Percentiles rank a stretch among this genome's conserved stretches.
phyloP scores from a whole-genome alignment of 2,329 filamentous ascomycete genomes.

The Samsoniella hepiali region DNA sequence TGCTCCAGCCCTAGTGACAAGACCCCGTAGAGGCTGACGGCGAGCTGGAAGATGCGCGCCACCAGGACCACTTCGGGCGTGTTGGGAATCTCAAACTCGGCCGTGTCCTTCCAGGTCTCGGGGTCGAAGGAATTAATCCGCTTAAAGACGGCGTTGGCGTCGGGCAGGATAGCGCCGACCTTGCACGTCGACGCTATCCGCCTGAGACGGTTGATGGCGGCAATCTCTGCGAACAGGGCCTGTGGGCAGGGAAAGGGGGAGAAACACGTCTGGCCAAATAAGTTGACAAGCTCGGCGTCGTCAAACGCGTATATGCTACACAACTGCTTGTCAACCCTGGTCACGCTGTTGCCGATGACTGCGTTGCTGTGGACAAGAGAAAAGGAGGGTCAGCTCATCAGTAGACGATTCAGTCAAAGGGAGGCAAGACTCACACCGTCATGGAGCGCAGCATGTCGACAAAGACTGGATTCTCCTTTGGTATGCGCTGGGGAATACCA shows the following conservation, averaged over 20 bases:
- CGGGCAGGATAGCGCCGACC: background rate
- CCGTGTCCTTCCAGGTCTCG: background rate
- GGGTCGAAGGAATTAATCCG: slow-evolving; percentile 6
- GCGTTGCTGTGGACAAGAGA: background rate
- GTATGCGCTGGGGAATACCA: slow-evolving; percentile 7
- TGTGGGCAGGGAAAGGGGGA: slow-evolving; percentile 5
- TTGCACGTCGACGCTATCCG: background rate
- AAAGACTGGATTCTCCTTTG: slow-evolving; percentile 10
- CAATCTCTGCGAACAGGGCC: slow-evolving; percentile 8
- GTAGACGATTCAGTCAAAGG: background rate
- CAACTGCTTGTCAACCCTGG: slow-evolving; percentile 2
- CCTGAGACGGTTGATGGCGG: slow-evolving; percentile 13
- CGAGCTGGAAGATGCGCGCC: slow-evolving; percentile 12
- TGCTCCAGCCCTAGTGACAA: slow-evolving; percentile 1
- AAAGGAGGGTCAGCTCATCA: background rate
- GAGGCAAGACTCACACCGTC: background rate
- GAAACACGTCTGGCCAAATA: background rate
- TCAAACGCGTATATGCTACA: slow-evolving; percentile 8
- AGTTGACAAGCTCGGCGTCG: background rate
- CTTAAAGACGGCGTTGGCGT: background rate
- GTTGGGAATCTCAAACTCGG: background rate
- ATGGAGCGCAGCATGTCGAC: slow-evolving; percentile 9
- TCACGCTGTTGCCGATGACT: slow-evolving; percentile 10
- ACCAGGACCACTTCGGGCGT: slow-evolving; percentile 10
- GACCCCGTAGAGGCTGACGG: slow-evolving; percentile 12